Evolutionary conservation across 805 yeast species (phyloP), one percentile per base, ranked within the genome.

Genomic region (Saccharomyces cerevisiae): DNA sequence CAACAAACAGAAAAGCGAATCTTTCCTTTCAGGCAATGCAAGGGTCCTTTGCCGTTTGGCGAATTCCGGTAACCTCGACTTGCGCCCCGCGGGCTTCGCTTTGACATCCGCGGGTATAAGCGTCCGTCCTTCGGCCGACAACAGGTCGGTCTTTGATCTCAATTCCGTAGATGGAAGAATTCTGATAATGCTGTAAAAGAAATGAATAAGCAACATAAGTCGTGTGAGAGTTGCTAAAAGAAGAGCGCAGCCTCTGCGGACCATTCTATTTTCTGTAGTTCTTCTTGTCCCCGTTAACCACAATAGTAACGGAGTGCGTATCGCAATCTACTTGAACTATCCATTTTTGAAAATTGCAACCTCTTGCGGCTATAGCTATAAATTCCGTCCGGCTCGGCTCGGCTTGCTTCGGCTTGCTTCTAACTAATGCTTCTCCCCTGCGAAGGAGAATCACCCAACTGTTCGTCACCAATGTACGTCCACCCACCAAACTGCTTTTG

Each of bases 401-500:
- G 11, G 13, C 13, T 36, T 10, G 13, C 11, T 21, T 9, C 22
- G 43, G 43, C 22, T 36, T 36, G 36, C n/a, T 31, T 31, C n/a
- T 36, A 36, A 36, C 43, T 21, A 36, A n/a, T 11, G 53, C 63
- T 59, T 50, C 60, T 58, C 5, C 60, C 61, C 29, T 62, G 64
- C 5, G 56, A 48, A 62, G 63, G 55, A 29, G 69, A 61, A 49
- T 64, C 67, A 11, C 75, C 74, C 31, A 74, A 56, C 53, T 72
- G 75, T 55, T 74, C 78, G 50, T 79, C 83, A 3, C 92, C 94
- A 49, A 84, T 87, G 71, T 91, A 91, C 2, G 97, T 91, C 99
- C 99, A 92, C 5, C 98, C 98, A 43, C 96, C 97, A 76, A 92
- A 92, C 72, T 92, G 97, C 67, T 86, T 83, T 71, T 92, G 99